Percentiles rank a stretch among this genome's conserved stretches.
phyloP scores from a whole-genome alignment of 2,329 filamentous ascomycete genomes.

The Whalleya microplaca region DNA sequence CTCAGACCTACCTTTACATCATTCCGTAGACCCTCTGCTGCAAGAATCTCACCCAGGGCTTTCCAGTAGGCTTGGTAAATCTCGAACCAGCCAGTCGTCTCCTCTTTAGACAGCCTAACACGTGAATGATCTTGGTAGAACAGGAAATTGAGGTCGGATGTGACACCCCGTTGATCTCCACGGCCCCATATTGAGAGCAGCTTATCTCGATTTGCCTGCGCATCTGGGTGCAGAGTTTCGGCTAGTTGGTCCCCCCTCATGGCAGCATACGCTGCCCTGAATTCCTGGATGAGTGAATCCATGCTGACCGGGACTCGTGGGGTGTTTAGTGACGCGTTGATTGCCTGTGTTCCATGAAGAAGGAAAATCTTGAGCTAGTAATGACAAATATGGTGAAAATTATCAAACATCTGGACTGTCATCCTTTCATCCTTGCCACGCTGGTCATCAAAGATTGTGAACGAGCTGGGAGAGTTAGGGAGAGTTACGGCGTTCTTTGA shows the following conservation, averaged over 20 bases:
- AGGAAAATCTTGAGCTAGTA: background rate
- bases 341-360: background rate
- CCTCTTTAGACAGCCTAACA: constrained; percentile 62
- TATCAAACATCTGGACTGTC: background rate
- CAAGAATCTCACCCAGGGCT: constrained; percentile 73
- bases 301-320: constrained; percentile 40
- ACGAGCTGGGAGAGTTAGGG: background rate
- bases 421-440: constrained; percentile 2
- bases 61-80: constrained; percentile 86
- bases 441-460: constrained; percentile 3
- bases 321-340: background rate
- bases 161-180: constrained; percentile 68
- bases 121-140: constrained; percentile 63
- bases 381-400: background rate
- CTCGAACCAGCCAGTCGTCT: constrained; percentile 82
- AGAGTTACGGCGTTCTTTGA: constrained; percentile 18
- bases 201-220: constrained; percentile 66
- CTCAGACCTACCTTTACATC: constrained; percentile 35
- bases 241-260: constrained; percentile 75
- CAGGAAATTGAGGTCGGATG: constrained; percentile 73
- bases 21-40: constrained; percentile 57
- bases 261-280: constrained; percentile 67
- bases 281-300: constrained; percentile 75
- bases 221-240: constrained; percentile 72
- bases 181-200: constrained; percentile 73